Evolutionary conservation across 2,329 filamentous ascomycete species (phyloP).

Genomic region (Penicillium sp.): DNA sequence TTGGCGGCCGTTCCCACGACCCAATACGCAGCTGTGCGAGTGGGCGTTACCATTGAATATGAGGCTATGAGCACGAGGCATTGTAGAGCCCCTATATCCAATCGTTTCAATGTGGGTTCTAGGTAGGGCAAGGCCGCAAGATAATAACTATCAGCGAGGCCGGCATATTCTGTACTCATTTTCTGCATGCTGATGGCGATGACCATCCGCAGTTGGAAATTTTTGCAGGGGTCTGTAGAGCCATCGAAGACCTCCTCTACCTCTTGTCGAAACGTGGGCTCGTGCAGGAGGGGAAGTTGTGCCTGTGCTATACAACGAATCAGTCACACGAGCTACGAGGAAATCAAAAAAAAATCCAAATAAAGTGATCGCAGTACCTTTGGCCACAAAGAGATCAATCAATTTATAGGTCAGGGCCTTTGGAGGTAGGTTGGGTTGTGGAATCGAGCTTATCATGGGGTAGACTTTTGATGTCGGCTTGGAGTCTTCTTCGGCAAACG

Average conservation of each 20-base stretch:
- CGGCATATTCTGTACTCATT: constrained; percentile 84
- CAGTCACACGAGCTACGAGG: constrained; percentile 12
- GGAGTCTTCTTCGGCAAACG: constrained; percentile 64
- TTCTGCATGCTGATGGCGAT: constrained; percentile 95
- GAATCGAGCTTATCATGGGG: constrained; percentile 81
- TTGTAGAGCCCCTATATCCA: constrained; percentile 86
- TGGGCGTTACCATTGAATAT: constrained; percentile 90
- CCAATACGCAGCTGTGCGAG: constrained; percentile 88
- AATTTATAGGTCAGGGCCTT: constrained; percentile 73
- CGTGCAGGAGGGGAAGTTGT: constrained; percentile 83
- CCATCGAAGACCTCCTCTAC: constrained; percentile 78
- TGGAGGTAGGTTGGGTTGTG: constrained; percentile 73
- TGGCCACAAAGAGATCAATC: constrained; percentile 80
- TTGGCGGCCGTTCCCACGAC: constrained; percentile 84
- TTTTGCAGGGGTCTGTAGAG: constrained; percentile 74
- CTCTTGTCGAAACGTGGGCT: constrained; percentile 72
- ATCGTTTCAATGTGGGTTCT: constrained; percentile 78
- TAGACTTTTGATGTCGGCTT: constrained; percentile 77
- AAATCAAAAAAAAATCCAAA: neutral
- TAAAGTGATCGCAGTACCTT: constrained; percentile 55
- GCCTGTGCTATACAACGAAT: constrained; percentile 66
- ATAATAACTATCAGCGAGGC: constrained; percentile 92
- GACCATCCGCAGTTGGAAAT: constrained; percentile 87
- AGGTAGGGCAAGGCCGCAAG: constrained; percentile 82
- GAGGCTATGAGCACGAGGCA: constrained; percentile 84